Percentiles rank a stretch among this genome's conserved stretches.
phyloP scores from a whole-genome alignment of 1,139 yeast genomes.

The Blastobotrys capitulatus region DNA sequence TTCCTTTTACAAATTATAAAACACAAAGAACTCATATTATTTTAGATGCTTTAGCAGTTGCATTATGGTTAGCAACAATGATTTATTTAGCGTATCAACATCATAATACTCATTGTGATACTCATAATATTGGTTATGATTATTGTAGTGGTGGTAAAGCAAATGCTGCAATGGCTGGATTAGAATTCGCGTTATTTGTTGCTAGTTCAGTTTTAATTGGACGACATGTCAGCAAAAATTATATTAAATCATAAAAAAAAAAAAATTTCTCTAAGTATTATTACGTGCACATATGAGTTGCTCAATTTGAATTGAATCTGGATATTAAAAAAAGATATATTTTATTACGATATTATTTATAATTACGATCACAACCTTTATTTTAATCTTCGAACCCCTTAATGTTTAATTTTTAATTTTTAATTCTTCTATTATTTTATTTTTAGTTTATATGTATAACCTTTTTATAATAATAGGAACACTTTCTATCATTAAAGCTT shows the following conservation, averaged over 20 bases:
- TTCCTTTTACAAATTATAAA: not conserved
- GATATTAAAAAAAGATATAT: no score
- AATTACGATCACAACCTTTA: no score
- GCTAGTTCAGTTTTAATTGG: not conserved
- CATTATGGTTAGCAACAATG: constrained; percentile 1
- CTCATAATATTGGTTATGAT: not conserved
- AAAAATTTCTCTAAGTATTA: no score
- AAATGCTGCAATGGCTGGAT: constrained; percentile 1
- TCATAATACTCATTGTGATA: not conserved
- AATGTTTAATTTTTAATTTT: no score
- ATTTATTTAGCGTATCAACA: not conserved
- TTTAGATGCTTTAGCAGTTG: not conserved
- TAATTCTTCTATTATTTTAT: no score
- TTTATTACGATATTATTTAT: no score
- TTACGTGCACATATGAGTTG: no score
- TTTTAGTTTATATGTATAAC: no score
- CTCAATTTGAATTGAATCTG: no score
- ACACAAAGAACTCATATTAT: not conserved
- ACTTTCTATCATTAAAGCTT: no score
- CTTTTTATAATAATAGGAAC: no score
- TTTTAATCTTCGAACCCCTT: no score
- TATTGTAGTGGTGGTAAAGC: constrained; percentile 1
- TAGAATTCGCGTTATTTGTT: not conserved
- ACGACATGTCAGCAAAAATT: not conserved
- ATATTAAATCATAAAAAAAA: not conserved